Evolutionary conservation across 768 basidiomycete genomes (phyloP), one percentile per base, ranked within the genome.

Genomic region (Lanmaoa pseudosensibilis): DNA sequence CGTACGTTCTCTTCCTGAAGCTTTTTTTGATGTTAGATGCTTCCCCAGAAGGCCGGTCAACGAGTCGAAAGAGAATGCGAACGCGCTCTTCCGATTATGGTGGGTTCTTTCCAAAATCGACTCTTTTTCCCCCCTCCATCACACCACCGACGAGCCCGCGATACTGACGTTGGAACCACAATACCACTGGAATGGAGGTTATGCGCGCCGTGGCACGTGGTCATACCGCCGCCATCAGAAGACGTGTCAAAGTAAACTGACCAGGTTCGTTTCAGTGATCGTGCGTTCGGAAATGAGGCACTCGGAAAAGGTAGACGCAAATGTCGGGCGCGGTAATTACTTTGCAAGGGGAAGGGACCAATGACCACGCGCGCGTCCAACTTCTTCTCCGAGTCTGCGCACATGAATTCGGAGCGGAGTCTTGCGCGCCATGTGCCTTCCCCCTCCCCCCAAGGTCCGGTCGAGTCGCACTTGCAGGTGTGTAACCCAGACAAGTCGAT

Each of bases 281-380:
- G 32, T 38, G 13, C 15, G 19, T n/a, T 11, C 32, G 47, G 48
- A 38, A 39, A 58, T 39, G 33, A 43, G 7, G 2, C 57, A 1
- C 55, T 40, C 38, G 27, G 47, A 60, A 32, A 60, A 32, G 57
- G 30, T 16, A 46, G 18, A n/a, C 27, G 25, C n/a, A 11, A 11
- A 40, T 36, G 57, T 30, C 16, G 12, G 3, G 21, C 19, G 33
- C 50, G 57, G 58, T 46, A 38, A 59, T 59, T 60, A 55, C 34
- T 10, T 55, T 55, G n/a, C 23, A 34, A 5, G 8, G 30, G 34
- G 27, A 27, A 27, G 27, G 27, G 27, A 27, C 43, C 27, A 12
- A n/a, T 32, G 30, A 51, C 30, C 39, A 11, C 32, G 23, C 15
- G 43, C 3, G 25, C 16, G 19, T 16, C 5, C 10, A 10, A 12